These are phyloP conservation scores for Dichotomopilus funicola DNA, from an alignment of 2,329 filamentous ascomycete genomes.

Conservation along the genomic window DNA sequence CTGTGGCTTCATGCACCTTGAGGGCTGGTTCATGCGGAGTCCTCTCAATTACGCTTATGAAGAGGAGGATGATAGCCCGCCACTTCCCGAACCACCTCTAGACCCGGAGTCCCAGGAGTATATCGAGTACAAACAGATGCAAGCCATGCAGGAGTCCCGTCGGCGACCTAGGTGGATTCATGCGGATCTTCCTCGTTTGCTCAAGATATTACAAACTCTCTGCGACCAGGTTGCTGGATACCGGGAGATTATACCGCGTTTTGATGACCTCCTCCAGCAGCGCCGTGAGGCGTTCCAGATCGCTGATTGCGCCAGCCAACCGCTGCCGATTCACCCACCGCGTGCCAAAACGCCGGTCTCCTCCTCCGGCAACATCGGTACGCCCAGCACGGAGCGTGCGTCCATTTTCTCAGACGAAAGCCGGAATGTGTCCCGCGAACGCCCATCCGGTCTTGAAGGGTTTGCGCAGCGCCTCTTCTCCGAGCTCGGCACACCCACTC, in stretches of 20 bases:
- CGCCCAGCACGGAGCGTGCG: conserved; percentile 33
- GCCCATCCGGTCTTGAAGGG: conserved; percentile 51
- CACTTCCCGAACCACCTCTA: conserved; percentile 35
- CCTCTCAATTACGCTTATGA: conserved; percentile 57
- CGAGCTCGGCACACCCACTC: conserved; percentile 50
- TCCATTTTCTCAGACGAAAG: conserved; percentile 36
- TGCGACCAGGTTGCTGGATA: conserved; percentile 57
- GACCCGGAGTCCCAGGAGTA: conserved; percentile 36
- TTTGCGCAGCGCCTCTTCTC: conserved; percentile 58
- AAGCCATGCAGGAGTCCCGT: conserved; percentile 45
- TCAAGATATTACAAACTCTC: conserved; percentile 52
- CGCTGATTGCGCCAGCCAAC: conserved; percentile 41
- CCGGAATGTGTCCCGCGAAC: conserved; percentile 45
- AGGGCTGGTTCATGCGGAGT: conserved; percentile 82
- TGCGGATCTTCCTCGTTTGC: conserved; percentile 46
- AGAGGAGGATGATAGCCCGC: conserved; percentile 37
- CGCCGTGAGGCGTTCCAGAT: conserved; percentile 59
- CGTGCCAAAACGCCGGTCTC: conserved; percentile 14
- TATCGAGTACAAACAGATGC: conserved; percentile 39
- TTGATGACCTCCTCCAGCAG: conserved; percentile 64
- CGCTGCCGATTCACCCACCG: conserved; percentile 25
- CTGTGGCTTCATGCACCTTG: conserved; percentile 77
- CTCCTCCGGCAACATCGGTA: conserved; percentile 14
- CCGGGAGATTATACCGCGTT: conserved; percentile 59
- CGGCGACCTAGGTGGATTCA: conserved; percentile 47